Evolutionary conservation across 148 eudicot species (phyloP).

Genomic region (Suaeda aralocaspica): DNA sequence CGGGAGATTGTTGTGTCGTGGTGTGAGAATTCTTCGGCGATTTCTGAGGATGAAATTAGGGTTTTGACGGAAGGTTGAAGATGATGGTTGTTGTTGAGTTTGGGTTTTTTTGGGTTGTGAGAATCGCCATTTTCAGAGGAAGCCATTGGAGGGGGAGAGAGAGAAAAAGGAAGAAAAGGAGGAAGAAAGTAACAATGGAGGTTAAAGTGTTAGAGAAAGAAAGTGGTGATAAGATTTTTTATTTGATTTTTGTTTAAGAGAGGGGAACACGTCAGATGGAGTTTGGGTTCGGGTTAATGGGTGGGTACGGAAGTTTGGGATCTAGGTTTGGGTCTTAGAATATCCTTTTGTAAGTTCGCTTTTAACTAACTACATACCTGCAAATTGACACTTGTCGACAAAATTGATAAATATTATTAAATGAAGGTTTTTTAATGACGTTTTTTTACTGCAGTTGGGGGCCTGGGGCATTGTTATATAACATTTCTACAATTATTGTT

Average conservation of each 20-base stretch:
- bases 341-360: no score
- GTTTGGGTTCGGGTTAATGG: neutral
- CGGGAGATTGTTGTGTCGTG: conserved; percentile 63
- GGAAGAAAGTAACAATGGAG: neutral
- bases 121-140: conserved; percentile 32
- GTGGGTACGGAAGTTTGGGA: neutral
- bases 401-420: no score
- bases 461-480: no score
- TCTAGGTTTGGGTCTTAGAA: neutral
- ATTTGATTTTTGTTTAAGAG: no score
- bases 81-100: conserved; percentile 18
- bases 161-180: conserved; percentile 1
- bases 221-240: conserved; percentile 9
- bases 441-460: no score
- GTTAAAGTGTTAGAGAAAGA: neutral
- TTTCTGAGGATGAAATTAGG: conserved; percentile 38
- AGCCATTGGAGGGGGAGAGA: conserved; percentile 22
- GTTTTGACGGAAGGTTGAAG: conserved; percentile 15
- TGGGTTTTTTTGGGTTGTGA: conserved; percentile 27
- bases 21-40: conserved; percentile 64
- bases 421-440: no score
- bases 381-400: no score
- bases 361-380: no score
- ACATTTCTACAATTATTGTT: no score
- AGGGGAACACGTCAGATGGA: conserved; percentile 21